Conservation (phyloP, 2,329 filamentous ascomycete genomes). For the Cladosporium sp. region DNA sequence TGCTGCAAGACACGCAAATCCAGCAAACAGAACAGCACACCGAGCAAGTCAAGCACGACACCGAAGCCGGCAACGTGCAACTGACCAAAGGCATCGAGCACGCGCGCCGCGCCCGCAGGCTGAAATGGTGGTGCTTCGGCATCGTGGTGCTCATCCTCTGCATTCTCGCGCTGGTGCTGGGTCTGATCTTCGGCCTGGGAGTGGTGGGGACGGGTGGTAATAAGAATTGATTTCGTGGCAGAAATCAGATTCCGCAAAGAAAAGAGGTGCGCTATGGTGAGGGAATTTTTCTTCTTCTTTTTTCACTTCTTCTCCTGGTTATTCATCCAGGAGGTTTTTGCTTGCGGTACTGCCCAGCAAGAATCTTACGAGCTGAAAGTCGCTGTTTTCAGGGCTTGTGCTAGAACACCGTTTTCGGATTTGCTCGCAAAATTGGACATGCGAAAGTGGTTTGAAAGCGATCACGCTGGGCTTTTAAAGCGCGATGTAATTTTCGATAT, state of each 20-base stretch:
- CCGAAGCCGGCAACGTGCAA: conserved; percentile 65
- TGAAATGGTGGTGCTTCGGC: conserved; percentile 77
- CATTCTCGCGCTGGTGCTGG: conserved; percentile 48
- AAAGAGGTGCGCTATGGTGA: too few species aligned
- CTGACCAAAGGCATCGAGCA: conserved; percentile 64
- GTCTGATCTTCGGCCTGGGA: conserved; percentile 44
- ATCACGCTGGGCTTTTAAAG: background rate
- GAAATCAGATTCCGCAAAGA: too few species aligned
- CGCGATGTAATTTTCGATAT: background rate
- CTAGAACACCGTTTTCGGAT: background rate
- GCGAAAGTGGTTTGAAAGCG: too few species aligned
- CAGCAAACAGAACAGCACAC: conserved; percentile 62
- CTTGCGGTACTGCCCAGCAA: too few species aligned
- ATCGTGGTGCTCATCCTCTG: conserved; percentile 48
- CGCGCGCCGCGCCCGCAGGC: conserved; percentile 63
- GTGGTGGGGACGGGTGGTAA: conserved; percentile 2
- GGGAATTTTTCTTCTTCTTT: background rate
- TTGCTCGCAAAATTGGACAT: too few species aligned
- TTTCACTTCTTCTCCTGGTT: background rate
- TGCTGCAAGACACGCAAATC: conserved; percentile 66
- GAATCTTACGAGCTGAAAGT: too few species aligned
- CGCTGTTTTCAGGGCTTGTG: background rate
- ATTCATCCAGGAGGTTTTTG: too few species aligned
- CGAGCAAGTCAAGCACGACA: conserved; percentile 60
- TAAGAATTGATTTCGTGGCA: too few species aligned